These are phyloP conservation scores for Austroboletus olivaceoglutinosus DNA, from an alignment of 1,284 basidiomycete species.

Conservation along the genomic window DNA sequence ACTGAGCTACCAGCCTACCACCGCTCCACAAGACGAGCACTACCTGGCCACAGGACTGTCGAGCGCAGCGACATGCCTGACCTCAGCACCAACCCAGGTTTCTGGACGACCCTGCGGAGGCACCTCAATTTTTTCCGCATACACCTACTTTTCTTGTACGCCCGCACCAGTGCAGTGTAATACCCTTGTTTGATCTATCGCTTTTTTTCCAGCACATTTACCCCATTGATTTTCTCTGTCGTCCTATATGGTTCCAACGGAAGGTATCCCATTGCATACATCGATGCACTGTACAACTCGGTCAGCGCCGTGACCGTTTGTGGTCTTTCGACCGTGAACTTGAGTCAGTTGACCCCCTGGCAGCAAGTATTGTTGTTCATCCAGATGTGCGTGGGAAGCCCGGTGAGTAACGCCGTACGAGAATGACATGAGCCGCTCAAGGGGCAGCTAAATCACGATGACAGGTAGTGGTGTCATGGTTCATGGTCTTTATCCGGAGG, in stretches of 20 bases:
- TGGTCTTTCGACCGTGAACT: conserved; percentile 71
- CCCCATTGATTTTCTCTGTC: conserved; percentile 68
- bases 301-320: conserved; percentile 79
- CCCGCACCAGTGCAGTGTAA: neutral
- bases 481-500: conserved; percentile 69
- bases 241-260: conserved; percentile 79
- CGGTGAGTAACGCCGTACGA: conserved; percentile 44
- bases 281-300: conserved; percentile 75
- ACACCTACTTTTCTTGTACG: conserved; percentile 57
- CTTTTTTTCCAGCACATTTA: conserved; percentile 59
- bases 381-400: conserved; percentile 70
- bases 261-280: conserved; percentile 58
- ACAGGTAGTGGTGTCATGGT: conserved; percentile 68
- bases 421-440: neutral
- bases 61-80: conserved; percentile 11
- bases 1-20: neutral
- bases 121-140: conserved; percentile 72
- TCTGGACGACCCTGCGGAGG: conserved; percentile 36
- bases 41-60: neutral
- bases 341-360: conserved; percentile 70
- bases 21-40: neutral
- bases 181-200: conserved; percentile 22
- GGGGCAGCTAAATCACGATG: neutral
- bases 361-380: conserved; percentile 76
- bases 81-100: conserved; percentile 4